These are phyloP conservation scores for Corylus americana DNA, from an alignment of 306 rosid genomes.

Conservation along the genomic window DNA sequence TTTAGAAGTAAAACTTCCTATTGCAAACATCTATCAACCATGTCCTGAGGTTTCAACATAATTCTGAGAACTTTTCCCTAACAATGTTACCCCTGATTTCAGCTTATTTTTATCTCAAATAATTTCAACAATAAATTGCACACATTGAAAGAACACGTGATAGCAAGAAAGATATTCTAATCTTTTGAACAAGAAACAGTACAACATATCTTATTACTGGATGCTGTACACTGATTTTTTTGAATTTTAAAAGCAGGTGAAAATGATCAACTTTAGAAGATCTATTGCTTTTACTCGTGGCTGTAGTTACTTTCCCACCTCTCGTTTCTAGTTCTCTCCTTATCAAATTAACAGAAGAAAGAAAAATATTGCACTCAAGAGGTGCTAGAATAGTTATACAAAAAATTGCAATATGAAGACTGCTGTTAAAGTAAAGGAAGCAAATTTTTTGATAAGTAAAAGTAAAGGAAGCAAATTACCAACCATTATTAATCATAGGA, in stretches of 20 bases:
- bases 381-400: slow-evolving; percentile 6
- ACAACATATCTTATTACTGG: neutral
- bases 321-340: slow-evolving; percentile 8
- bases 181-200: neutral
- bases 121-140: neutral
- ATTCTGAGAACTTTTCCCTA: neutral
- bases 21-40: neutral
- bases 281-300: neutral
- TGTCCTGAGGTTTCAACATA: neutral
- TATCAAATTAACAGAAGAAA: slow-evolving; percentile 14
- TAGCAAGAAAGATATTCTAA: neutral
- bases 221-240: neutral
- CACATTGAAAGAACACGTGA: neutral
- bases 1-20: neutral
- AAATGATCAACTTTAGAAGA: neutral
- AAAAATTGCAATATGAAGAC: neutral
- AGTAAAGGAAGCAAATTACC: slow-evolving; percentile 1
- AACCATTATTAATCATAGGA: neutral
- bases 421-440: neutral
- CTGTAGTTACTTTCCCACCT: neutral
- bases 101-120: neutral
- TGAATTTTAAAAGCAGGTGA: neutral
- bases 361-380: slow-evolving; percentile 9
- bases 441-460: neutral
- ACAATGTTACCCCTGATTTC: neutral